Percentiles rank a stretch among this genome's conserved stretches.
These are phyloP conservation scores for Plantago major DNA, from an alignment of 257 asterid genomes.

Conservation along the genomic window DNA sequence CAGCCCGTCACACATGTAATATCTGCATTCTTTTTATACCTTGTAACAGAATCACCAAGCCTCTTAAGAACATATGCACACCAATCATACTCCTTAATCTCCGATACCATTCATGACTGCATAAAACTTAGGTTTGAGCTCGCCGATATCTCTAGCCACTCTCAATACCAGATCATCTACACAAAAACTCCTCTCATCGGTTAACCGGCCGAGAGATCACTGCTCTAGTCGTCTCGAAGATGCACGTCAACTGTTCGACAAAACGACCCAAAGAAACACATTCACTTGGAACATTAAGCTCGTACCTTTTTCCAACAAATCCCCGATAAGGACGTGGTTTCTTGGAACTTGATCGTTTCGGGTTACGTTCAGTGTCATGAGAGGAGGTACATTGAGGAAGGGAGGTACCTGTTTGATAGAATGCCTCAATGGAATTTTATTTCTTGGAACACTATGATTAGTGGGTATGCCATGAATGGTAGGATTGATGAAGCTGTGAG, in stretches of 20 bases:
- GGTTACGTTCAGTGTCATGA: constrained; percentile 57
- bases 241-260: constrained; percentile 53
- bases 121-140: no score
- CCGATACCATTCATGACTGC: no score
- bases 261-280: constrained; percentile 38
- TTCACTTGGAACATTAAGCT: constrained; percentile 77
- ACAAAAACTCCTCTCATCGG: constrained; percentile 34
- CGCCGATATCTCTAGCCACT: neutral
- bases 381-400: constrained; percentile 41
- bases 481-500: constrained; percentile 56
- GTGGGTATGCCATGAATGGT: constrained; percentile 70
- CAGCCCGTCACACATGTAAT: neutral
- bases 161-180: constrained; percentile 15
- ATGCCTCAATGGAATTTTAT: constrained; percentile 57
- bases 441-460: constrained; percentile 88
- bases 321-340: constrained; percentile 54
- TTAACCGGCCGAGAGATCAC: constrained; percentile 54
- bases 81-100: neutral
- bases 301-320: constrained; percentile 67
- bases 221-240: constrained; percentile 48
- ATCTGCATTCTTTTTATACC: neutral
- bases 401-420: constrained; percentile 46
- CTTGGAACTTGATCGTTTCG: constrained; percentile 69
- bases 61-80: neutral
- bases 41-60: neutral